phyloP scores from a whole-genome alignment of 306 rosid genomes.

The Fagus crenata region DNA sequence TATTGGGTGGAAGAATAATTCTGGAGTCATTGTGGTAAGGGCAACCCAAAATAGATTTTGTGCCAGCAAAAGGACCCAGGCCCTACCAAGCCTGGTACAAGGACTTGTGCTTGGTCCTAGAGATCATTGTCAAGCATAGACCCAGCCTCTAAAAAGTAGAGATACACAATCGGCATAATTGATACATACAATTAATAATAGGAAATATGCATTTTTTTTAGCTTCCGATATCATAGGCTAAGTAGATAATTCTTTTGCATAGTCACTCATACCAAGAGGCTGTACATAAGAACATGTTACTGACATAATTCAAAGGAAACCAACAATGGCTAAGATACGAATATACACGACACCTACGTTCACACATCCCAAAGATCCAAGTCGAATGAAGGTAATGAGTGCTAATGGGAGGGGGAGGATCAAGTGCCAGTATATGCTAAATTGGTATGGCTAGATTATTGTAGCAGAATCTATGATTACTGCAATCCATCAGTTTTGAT shows the following conservation, averaged over 20 bases:
- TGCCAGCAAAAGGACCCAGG: neutral
- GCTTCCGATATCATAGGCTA: too few species aligned
- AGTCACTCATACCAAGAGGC: too few species aligned
- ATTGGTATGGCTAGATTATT: too few species aligned
- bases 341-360: neutral
- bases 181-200: too few species aligned
- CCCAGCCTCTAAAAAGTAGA: neutral
- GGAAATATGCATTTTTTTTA: too few species aligned
- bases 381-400: too few species aligned
- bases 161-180: too few species aligned
- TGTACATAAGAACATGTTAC: neutral
- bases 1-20: neutral
- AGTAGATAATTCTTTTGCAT: too few species aligned
- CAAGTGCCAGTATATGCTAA: too few species aligned
- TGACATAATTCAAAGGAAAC: neutral
- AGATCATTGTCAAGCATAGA: neutral
- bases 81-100: neutral
- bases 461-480: too few species aligned
- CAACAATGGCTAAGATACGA: neutral
- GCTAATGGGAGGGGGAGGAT: too few species aligned
- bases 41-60: neutral
- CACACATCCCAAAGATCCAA: too few species aligned
- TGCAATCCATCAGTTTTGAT: neutral
- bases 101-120: neutral
- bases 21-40: neutral